phyloP scores from a whole-genome alignment of 192 early-diverging fungal species.

The Paraglomus brasilianum region DNA sequence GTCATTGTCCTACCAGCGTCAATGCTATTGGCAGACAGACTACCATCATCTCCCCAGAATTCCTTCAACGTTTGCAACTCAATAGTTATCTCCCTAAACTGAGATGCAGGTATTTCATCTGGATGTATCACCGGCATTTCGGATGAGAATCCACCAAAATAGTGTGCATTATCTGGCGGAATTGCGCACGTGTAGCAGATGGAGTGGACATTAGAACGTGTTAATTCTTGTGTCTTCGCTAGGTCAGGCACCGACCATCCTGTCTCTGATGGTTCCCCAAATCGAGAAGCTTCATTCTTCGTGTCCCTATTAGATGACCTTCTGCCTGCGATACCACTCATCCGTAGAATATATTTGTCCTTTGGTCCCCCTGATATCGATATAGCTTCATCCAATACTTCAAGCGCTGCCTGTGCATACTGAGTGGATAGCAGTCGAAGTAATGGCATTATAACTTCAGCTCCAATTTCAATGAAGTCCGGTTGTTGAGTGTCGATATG shows the following conservation, averaged over 20 bases:
- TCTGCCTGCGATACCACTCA: slow-evolving; percentile 11
- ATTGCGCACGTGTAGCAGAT: slow-evolving; percentile 32
- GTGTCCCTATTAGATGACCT: slow-evolving; percentile 28
- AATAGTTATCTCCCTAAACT: slow-evolving; percentile 9
- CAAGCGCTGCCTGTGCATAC: slow-evolving; percentile 62
- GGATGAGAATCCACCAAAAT: slow-evolving; percentile 6
- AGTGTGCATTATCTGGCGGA: background rate
- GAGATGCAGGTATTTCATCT: background rate
- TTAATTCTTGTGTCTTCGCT: slow-evolving; percentile 28
- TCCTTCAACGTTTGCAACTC: slow-evolving; percentile 26
- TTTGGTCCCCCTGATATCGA: slow-evolving; percentile 30
- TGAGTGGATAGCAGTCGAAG: slow-evolving; percentile 63
- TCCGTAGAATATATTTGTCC: slow-evolving; percentile 27
- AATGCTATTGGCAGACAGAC: background rate
- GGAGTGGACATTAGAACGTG: slow-evolving; percentile 46
- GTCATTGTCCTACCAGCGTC: slow-evolving; percentile 10
- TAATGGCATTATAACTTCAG: slow-evolving; percentile 66
- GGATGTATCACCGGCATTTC: background rate
- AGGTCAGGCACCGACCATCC: slow-evolving; percentile 40
- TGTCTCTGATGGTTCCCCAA: slow-evolving; percentile 28
- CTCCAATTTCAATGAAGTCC: slow-evolving; percentile 51
- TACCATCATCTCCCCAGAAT: slow-evolving; percentile 21
- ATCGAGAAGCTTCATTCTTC: background rate
- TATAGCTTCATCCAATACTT: slow-evolving; percentile 71
- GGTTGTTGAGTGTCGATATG: slow-evolving; percentile 42